These are phyloP conservation scores for Aspergillus taichungensis DNA, from an alignment of 495 filamentous ascomycete species.

Conservation along the genomic window DNA sequence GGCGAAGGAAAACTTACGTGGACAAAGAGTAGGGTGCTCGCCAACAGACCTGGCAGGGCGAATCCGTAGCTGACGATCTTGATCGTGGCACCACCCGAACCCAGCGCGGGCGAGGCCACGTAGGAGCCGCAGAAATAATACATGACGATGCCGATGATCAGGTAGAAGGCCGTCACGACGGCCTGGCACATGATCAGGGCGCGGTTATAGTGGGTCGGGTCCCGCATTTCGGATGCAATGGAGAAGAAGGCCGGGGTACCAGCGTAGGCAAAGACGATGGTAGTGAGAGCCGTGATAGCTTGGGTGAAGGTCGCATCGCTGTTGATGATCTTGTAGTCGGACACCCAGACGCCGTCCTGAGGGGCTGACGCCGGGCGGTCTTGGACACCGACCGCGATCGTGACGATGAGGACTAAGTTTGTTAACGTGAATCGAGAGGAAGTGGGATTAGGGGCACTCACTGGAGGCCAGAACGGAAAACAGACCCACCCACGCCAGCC, in stretches of 20 bases:
- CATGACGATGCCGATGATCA: slow-evolving; percentile 51
- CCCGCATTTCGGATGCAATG: slow-evolving; percentile 65
- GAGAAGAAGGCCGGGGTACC: slow-evolving; percentile 57
- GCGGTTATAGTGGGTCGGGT: slow-evolving; percentile 48
- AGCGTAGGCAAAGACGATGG: slow-evolving; percentile 54
- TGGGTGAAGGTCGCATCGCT: slow-evolving; percentile 16
- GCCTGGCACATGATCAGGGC: slow-evolving; percentile 34
- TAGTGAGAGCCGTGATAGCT: slow-evolving; percentile 48
- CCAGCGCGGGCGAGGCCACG: slow-evolving; percentile 58
- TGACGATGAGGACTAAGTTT: slow-evolving; percentile 54
- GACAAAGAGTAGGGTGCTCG: slow-evolving; percentile 13
- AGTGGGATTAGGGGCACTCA: neutral
- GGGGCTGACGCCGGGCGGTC: slow-evolving; percentile 20
- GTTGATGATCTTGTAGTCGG: slow-evolving; percentile 14
- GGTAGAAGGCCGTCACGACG: slow-evolving; percentile 51
- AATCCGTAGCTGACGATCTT: slow-evolving; percentile 64
- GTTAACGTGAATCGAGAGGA: slow-evolving; percentile 37
- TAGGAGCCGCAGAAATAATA: slow-evolving; percentile 59
- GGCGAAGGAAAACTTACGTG: slow-evolving; percentile 41
- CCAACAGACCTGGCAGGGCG: slow-evolving; percentile 46
- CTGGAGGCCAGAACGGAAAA: slow-evolving; percentile 21
- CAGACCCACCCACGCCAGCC: slow-evolving; percentile 29
- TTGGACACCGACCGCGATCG: slow-evolving; percentile 50
- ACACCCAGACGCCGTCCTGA: slow-evolving; percentile 9
- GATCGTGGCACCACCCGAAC: slow-evolving; percentile 49